Base-by-base conservation (phyloP, 768 basidiomycete species). In the Boletales sp. region DNA sequence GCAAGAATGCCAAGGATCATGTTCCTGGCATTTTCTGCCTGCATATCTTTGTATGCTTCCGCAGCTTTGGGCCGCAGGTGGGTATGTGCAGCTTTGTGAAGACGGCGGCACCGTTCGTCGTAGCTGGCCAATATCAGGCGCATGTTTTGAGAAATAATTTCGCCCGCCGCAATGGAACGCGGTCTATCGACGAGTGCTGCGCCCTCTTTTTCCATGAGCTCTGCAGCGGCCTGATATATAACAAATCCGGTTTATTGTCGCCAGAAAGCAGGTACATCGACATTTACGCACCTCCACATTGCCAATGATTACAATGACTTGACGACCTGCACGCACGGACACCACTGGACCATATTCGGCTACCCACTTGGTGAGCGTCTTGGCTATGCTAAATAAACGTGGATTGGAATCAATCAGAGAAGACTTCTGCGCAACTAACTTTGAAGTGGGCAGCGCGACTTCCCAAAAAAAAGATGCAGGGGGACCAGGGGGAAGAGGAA, bases 131-230 rank as follows among this genome's bases (percentile, higher is more conserved):
- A 58, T 31, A 83, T 46, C 19, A 79, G 69, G 21, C 79, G 66
- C 81, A 82, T 80, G 0, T 77, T 79, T 2, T 75, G 75, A 0
- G 76, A 78, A 1, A 83, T 65, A 0, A 79, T 78, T 39, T 82
- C 80, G 2, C 76, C 75, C 0, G 73, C 81, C 0, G 82, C 71
- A 40, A 82, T 76, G 17, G 64, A 67, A 2, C 58, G 57, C 11
- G 81, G 81, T 32, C 82, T 65, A 54, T 84, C 81, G 0, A 71
- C 73, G 13, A 77, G 66, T 0, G 67, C 56, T 0, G 73, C 76
- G 0, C 82, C 80, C 56, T 81, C 76, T 41, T 78, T 77, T 60
- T 83, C 82, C 79, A 83, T 78, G 48, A 83, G 76, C 5, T 83
- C 79, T 0, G 76, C 67, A 0, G 80, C 80, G 4, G 75, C 75